Conservation (phyloP, 345 rosid genomes). For the Salix viminalis region DNA sequence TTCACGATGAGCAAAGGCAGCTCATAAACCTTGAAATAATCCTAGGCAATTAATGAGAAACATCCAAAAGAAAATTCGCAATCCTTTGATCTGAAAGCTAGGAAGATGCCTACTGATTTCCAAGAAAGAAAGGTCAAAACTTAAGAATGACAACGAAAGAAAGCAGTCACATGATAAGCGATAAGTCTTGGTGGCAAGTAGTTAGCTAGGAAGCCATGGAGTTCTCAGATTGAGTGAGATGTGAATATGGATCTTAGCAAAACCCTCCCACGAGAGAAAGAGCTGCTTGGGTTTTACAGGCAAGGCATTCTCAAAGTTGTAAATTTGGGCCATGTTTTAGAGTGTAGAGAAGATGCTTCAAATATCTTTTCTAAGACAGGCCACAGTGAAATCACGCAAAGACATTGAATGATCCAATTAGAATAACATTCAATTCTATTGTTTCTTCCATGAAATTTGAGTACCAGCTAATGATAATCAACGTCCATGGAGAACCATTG, state of each 20-base stretch:
- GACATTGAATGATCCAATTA: background rate
- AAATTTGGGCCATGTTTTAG: background rate
- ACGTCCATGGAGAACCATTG: no score
- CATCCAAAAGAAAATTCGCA: background rate
- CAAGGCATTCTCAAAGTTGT: background rate
- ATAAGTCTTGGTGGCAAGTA: background rate
- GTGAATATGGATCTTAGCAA: background rate
- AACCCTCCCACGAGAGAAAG: background rate
- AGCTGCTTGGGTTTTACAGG: background rate
- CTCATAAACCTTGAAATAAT: background rate
- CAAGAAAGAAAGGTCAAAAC: background rate
- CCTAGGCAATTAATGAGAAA: background rate
- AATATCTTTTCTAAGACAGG: background rate
- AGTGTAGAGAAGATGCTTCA: background rate
- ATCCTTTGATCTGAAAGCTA: background rate
- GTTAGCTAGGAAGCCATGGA: background rate
- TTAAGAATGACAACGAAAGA: background rate
- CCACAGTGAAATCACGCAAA: background rate
- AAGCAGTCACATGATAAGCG: background rate
- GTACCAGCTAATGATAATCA: no score
- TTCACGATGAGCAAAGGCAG: background rate
- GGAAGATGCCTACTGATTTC: background rate
- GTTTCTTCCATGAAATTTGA: no score
- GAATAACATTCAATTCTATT: no score
- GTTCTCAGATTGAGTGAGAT: background rate